Conservation (phyloP, 805 yeast genomes). For the Hemisphaericaspora nanyangensis region DNA sequence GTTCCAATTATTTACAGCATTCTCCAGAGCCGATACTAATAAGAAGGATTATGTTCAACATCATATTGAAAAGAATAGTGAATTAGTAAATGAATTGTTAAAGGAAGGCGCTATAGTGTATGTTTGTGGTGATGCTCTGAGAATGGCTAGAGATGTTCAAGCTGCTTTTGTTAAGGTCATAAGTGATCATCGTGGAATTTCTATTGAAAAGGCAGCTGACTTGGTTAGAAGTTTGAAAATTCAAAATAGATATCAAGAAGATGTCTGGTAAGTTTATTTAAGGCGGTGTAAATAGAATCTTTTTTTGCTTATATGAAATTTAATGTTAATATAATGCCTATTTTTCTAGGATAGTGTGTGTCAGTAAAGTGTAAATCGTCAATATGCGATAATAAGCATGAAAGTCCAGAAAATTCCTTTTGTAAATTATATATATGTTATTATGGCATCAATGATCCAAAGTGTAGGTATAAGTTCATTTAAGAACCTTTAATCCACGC, state of each 20-base stretch:
- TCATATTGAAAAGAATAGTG: conserved; percentile 51
- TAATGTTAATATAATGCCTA: too few relatives aligned
- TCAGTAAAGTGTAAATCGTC: too few relatives aligned
- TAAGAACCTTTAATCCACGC: too few relatives aligned
- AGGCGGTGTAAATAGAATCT: too few relatives aligned
- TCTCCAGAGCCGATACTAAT: conserved; percentile 65
- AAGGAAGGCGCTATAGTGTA: conserved; percentile 79
- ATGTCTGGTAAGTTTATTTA: conserved; percentile 94
- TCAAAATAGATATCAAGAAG: conserved; percentile 91
- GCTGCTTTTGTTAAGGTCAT: conserved; percentile 61
- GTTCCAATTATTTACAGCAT: conserved; percentile 77
- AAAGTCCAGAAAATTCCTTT: too few relatives aligned
- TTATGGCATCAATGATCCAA: too few relatives aligned
- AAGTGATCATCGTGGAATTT: conserved; percentile 56
- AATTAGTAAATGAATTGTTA: conserved; percentile 53
- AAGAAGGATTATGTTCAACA: conserved; percentile 82
- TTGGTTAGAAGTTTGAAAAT: conserved; percentile 74
- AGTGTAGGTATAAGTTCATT: too few relatives aligned
- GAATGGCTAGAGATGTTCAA: conserved; percentile 94
- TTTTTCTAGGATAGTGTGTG: too few relatives aligned
- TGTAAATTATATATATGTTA: too few relatives aligned
- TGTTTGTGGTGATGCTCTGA: conserved; percentile 95
- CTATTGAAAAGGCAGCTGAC: conserved; percentile 68
- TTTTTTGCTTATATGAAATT: too few relatives aligned
- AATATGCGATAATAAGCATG: too few relatives aligned